Evolutionary conservation across 306 rosid species (phyloP), one percentile per base, ranked within the genome.

Genomic region (Acacia melanoxylon): DNA sequence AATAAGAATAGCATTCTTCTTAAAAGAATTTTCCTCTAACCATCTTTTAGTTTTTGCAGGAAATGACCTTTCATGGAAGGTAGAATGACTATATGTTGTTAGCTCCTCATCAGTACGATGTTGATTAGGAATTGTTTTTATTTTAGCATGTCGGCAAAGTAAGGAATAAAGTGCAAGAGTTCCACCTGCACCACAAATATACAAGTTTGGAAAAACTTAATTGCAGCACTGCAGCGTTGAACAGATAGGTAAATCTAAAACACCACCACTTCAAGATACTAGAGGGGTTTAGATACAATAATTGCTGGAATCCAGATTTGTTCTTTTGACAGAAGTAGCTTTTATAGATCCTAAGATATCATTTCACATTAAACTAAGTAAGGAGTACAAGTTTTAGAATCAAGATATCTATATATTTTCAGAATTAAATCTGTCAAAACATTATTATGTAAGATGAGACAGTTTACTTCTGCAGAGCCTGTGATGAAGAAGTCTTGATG

Each of bases 71-170:
- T 91, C 97, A 66, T 78, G 97, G 82, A 93, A 85, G 22, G 89
- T 91, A 78, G 98, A 88, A 35, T 93, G 94, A 79, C 97, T 91
- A 70, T 93, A 93, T 15, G 97, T 93, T 40, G 98, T 93, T 52
- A 93, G 86, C 88, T 89, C 91, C 84, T 90, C 94, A 82, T 93
- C 98, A 3, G 97, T 93, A 56, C 88, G 90, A 85, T 93, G 97
- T 75, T 91, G 94, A 77, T 93, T 93, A 10, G 98, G 97, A 84
- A 93, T 93, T 75, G 82, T 93, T 77, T 89, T 88, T 45, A 93
- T 70, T n/a, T 93, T 91, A 71, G 98, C 98, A 75, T 93, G 98
- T 48, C 98, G 92, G 79, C 98, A 93, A 63, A 93, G 91, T 90
- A 93, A 88, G 75, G 98, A 90, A 86, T 93, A 93, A 58, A 93